Percentiles rank a stretch among this genome's conserved stretches.
Evolutionary conservation across 768 basidiomycete genomes (phyloP).

Genomic region (Chalciporus sphaerocephalus): DNA sequence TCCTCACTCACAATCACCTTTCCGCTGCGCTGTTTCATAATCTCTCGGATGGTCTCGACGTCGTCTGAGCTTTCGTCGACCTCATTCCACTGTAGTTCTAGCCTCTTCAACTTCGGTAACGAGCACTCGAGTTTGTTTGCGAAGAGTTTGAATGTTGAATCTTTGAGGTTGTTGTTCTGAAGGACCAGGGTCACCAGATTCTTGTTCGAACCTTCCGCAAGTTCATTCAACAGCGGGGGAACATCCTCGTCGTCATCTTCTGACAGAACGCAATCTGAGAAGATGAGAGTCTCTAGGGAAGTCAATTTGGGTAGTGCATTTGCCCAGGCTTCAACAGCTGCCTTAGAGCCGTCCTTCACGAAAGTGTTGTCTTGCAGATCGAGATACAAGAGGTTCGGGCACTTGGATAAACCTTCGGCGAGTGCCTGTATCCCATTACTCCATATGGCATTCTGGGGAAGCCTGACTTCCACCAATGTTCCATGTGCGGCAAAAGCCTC

Average conservation of each 20-base stretch:
- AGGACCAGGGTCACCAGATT: slow-evolving; percentile 74
- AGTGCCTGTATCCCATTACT: slow-evolving; percentile 85
- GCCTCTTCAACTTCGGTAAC: slow-evolving; percentile 51
- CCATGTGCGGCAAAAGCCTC: slow-evolving; percentile 84
- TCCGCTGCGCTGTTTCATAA: slow-evolving; percentile 62
- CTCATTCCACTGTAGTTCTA: slow-evolving; percentile 93
- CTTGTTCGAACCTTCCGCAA: slow-evolving; percentile 67
- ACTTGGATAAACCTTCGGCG: slow-evolving; percentile 67
- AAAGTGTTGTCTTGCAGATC: slow-evolving; percentile 94
- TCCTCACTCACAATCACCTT: slow-evolving; percentile 76
- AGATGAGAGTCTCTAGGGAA: slow-evolving; percentile 68
- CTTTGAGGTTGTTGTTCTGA: slow-evolving; percentile 89
- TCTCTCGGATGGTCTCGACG: slow-evolving; percentile 47
- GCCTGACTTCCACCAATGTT: slow-evolving; percentile 75
- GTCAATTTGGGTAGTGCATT: slow-evolving; percentile 67
- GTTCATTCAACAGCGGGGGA: slow-evolving; percentile 54
- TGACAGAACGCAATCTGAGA: slow-evolving; percentile 89
- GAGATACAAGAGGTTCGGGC: slow-evolving; percentile 62
- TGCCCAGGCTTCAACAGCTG: slow-evolving; percentile 56
- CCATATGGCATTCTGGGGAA: slow-evolving; percentile 98
- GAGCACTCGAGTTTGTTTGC: slow-evolving; percentile 59
- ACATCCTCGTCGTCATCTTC: slow-evolving; percentile 70
- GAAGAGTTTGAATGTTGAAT: slow-evolving; percentile 60
- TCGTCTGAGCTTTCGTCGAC: slow-evolving; percentile 65
- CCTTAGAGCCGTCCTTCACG: slow-evolving; percentile 59